Percentiles rank a stretch among this genome's conserved stretches.
These are phyloP conservation scores for Fraxinus paxiana DNA, from an alignment of 305 asterid species.

Conservation along the genomic window DNA sequence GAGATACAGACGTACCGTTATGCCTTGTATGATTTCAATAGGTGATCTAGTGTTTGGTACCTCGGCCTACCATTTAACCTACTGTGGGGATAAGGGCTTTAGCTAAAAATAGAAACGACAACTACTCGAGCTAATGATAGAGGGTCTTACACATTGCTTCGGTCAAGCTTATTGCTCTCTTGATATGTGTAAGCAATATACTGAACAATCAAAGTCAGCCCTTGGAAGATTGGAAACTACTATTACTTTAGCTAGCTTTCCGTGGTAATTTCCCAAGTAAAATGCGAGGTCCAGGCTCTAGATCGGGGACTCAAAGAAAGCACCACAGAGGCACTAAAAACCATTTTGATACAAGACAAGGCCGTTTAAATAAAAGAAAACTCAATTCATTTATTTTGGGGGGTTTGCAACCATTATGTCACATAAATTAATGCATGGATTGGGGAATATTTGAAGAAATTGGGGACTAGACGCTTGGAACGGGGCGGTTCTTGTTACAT, in stretches of 20 bases:
- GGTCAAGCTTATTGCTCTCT: background rate
- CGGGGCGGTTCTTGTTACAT: background rate
- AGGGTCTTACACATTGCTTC: background rate
- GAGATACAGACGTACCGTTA: background rate
- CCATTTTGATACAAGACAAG: background rate
- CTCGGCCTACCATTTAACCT: background rate
- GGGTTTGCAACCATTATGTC: background rate
- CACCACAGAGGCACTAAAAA: background rate
- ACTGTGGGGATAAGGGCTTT: background rate
- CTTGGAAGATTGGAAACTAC: background rate
- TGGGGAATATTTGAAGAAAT: background rate
- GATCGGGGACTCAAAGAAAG: background rate
- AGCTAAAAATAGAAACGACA: background rate
- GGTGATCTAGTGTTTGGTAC: background rate
- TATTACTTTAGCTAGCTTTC: background rate
- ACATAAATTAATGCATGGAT: background rate
- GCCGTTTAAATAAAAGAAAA: background rate
- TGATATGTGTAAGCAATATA: background rate
- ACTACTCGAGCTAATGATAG: background rate
- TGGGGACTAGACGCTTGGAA: background rate
- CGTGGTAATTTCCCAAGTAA: background rate
- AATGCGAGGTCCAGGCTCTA: background rate
- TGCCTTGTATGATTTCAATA: background rate
- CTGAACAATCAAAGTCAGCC: background rate
- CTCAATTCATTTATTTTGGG: background rate